Evolutionary conservation across 306 rosid species (phyloP).

Genomic region (Vigna nakashimae): DNA sequence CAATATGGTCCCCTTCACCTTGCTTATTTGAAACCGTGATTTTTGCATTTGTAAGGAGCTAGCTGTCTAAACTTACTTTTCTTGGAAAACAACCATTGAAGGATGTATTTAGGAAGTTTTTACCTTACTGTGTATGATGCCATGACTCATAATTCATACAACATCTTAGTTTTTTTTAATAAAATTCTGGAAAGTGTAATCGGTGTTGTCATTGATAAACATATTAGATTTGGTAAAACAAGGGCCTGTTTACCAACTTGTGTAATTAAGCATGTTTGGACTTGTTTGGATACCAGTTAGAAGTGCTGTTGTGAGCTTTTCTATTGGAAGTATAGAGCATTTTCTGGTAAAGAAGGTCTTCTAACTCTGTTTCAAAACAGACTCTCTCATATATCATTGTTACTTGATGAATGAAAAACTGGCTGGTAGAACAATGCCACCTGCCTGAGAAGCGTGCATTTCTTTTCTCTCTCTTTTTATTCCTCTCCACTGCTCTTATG

Average conservation of each 20-base stretch:
- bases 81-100: slow-evolving; percentile 1
- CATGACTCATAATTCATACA: neutral
- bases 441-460: neutral
- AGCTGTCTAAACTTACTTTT: neutral
- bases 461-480: neutral
- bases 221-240: neutral
- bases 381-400: neutral
- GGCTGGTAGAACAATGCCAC: slow-evolving; percentile 17
- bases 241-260: neutral
- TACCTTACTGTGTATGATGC: neutral
- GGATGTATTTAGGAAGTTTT: slow-evolving; percentile 1
- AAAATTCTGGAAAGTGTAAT: neutral
- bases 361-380: too few species aligned
- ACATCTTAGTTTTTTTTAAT: neutral
- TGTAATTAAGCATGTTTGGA: neutral
- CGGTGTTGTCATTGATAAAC: neutral
- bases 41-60: neutral
- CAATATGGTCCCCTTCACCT: slow-evolving; percentile 8
- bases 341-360: too few species aligned
- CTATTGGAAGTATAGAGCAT: too few species aligned
- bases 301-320: too few species aligned
- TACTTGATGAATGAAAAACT: slow-evolving; percentile 17
- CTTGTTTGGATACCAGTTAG: too few species aligned
- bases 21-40: neutral
- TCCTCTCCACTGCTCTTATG: neutral